A percentile compares a stretch with the other conserved stretches of the same genome.
Evolutionary conservation across 345 rosid genomes (phyloP).

Genomic region (Cardamine chenopodiifolia): DNA sequence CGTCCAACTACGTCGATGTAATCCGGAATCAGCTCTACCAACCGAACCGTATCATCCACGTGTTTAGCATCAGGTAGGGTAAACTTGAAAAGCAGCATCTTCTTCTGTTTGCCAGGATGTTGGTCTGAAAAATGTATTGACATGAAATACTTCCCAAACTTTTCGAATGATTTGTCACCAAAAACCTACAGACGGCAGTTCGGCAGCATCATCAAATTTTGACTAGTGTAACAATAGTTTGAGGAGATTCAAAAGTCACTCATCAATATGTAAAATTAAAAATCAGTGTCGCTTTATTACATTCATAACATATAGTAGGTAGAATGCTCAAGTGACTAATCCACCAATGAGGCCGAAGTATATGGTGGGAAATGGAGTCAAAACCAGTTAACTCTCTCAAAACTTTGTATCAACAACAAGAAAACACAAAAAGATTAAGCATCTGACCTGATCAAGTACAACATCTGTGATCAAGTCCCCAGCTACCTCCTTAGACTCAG

Average conservation of each 20-base stretch:
- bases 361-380: too few species aligned
- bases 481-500: conserved; percentile 92
- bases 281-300: too few species aligned
- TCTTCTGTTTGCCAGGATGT: conserved; percentile 68
- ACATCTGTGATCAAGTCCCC: conserved; percentile 87
- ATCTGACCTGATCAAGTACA: conserved; percentile 91
- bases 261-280: neutral
- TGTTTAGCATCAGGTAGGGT: conserved; percentile 77
- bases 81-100: conserved; percentile 84
- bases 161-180: conserved; percentile 88
- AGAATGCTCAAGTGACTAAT: too few species aligned
- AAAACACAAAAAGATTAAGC: too few species aligned
- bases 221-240: neutral
- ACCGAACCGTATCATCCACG: conserved; percentile 81
- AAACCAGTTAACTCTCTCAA: too few species aligned
- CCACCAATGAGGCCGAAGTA: too few species aligned
- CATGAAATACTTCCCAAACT: conserved; percentile 82
- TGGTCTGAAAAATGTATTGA: conserved; percentile 96
- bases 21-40: conserved; percentile 81
- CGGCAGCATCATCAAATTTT: neutral
- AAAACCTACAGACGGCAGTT: conserved; percentile 87
- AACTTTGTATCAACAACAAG: too few species aligned
- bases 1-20: conserved; percentile 91
- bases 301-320: too few species aligned
- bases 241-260: neutral